These are phyloP conservation scores for Bremia lactucae DNA, from an alignment of 352 stramenopile species.

Conservation along the genomic window DNA sequence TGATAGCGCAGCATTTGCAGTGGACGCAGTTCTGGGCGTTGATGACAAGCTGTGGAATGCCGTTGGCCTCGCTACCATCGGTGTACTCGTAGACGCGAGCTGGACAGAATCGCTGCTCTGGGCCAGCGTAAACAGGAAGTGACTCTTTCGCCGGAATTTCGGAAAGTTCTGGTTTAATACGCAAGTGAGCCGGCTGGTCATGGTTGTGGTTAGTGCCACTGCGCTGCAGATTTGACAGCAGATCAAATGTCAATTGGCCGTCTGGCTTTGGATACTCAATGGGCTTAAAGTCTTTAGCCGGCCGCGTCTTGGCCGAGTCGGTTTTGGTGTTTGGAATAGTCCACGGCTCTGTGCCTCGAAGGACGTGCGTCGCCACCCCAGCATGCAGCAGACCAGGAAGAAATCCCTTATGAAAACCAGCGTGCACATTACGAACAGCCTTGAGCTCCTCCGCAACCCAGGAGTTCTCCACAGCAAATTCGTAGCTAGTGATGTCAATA, in stretches of 20 bases:
- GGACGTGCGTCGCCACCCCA: slow-evolving; percentile 88
- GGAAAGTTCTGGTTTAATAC: slow-evolving; percentile 88
- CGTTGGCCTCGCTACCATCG: slow-evolving; percentile 81
- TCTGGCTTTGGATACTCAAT: slow-evolving; percentile 97
- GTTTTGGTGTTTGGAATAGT: slow-evolving; percentile 79
- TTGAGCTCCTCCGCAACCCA: slow-evolving; percentile 97
- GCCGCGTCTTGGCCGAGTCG: slow-evolving; percentile 90
- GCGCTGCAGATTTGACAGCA: slow-evolving; percentile 96
- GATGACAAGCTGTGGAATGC: slow-evolving; percentile 91
- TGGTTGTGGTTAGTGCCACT: slow-evolving; percentile 97
- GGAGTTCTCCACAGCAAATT: slow-evolving; percentile 83
- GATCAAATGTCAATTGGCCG: slow-evolving; percentile 94
- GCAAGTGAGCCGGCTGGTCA: slow-evolving; percentile 96
- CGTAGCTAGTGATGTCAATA: slow-evolving; percentile 77
- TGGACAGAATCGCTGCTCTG: slow-evolving; percentile 97
- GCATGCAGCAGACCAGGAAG: slow-evolving; percentile 90
- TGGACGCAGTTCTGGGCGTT: slow-evolving; percentile 99
- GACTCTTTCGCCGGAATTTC: slow-evolving; percentile 84
- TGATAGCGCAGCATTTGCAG: slow-evolving; percentile 99
- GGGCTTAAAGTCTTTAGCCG: slow-evolving; percentile 79
- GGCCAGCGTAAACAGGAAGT: slow-evolving; percentile 89
- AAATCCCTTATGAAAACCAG: slow-evolving; percentile 93
- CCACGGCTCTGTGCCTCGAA: slow-evolving; percentile 95
- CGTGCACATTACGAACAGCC: slow-evolving; percentile 94
- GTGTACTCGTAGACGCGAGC: slow-evolving; percentile 98